Conservation (phyloP, 192 early-diverging fungal genomes). For the Mortierella alpina region DNA sequence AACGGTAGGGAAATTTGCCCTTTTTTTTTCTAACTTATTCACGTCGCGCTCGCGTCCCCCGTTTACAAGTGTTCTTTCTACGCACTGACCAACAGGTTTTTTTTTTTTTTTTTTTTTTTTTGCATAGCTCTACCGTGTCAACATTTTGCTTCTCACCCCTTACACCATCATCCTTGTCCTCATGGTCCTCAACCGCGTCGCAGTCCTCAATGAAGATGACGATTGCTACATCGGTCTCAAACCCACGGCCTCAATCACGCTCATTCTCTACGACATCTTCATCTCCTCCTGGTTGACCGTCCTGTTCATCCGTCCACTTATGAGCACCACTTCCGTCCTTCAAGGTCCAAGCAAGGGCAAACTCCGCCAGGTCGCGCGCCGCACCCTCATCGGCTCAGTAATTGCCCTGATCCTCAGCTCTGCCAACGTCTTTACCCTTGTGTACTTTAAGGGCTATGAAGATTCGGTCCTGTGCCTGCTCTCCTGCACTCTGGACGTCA, state of each 20-base stretch:
- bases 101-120: conserved; percentile 1
- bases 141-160: conserved; percentile 47
- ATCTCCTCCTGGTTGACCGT: conserved; percentile 32
- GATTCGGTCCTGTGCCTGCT: conserved; percentile 56
- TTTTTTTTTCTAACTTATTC: not conserved
- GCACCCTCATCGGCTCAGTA: conserved; percentile 54
- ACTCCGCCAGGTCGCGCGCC: conserved; percentile 50
- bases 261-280: conserved; percentile 42
- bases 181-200: conserved; percentile 44
- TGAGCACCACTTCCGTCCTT: conserved; percentile 20
- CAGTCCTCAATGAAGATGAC: conserved; percentile 27
- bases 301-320: conserved; percentile 35
- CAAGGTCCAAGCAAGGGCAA: conserved; percentile 35
- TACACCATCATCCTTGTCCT: conserved; percentile 41
- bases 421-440: conserved; percentile 54
- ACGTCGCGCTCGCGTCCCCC: not conserved
- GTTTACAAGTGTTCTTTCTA: not conserved
- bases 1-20: conserved; percentile 20
- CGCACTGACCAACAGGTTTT: not conserved
- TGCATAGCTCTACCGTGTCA: conserved; percentile 45
- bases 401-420: conserved; percentile 53
- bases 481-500: conserved; percentile 58
- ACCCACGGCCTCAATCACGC: conserved; percentile 23
- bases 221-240: conserved; percentile 36
- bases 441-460: conserved; percentile 48